A percentile compares a stretch with the other conserved stretches of the same genome.
Conservation (phyloP, 768 basidiomycete genomes). For the Boletus vermiculosoides region DNA sequence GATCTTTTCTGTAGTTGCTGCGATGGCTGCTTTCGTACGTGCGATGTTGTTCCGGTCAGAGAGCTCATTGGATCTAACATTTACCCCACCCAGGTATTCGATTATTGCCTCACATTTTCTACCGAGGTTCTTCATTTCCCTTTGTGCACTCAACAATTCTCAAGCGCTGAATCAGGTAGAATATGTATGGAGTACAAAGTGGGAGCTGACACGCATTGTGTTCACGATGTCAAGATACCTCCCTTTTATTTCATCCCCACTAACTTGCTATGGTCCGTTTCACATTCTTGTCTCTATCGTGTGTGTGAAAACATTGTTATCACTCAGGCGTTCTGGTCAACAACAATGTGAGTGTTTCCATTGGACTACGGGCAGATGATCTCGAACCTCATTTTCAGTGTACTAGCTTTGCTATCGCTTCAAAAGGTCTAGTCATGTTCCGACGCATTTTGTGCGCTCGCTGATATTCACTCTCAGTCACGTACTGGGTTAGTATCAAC, state of each 20-base stretch:
- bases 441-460: not conserved
- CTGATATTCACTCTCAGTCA: conserved; percentile 9
- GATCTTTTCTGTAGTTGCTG: conserved; percentile 16
- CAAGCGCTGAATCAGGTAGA: conserved; percentile 15
- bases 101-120: conserved; percentile 27
- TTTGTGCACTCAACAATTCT: not conserved
- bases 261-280: conserved; percentile 20
- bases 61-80: not conserved
- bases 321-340: conserved; percentile 8
- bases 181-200: conserved; percentile 22
- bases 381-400: conserved; percentile 5
- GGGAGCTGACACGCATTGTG: not conserved
- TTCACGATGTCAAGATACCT: conserved; percentile 30
- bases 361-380: not conserved
- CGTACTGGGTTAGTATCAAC: conserved; percentile 11
- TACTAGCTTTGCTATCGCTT: conserved; percentile 7
- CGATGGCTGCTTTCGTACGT: conserved; percentile 17
- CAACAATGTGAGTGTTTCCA: not conserved
- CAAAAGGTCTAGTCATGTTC: conserved; percentile 12
- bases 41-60: not conserved
- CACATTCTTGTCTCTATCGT: not conserved
- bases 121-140: conserved; percentile 16
- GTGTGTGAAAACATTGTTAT: not conserved
- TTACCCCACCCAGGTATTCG: not conserved
- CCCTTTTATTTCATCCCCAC: conserved; percentile 14